Base-by-base conservation (phyloP, 192 early-diverging fungal species). In the Linnemannia zychae region DNA sequence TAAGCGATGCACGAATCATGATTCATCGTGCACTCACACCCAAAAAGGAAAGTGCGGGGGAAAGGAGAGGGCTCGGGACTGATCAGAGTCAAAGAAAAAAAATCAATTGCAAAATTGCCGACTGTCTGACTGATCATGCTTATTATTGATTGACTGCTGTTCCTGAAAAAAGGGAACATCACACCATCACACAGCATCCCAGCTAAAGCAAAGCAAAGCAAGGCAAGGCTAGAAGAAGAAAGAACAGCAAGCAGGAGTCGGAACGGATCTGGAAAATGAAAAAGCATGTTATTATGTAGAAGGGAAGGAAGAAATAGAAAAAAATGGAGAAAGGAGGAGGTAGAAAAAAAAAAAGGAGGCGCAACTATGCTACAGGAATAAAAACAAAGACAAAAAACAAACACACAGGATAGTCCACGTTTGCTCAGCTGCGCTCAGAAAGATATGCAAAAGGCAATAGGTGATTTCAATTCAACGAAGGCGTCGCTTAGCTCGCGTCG, bases 401-500 rank as follows among this genome's bases (percentile, higher is more conserved):
- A 0, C 5, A 38, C 33, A 17, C 67, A 1, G 44, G 13, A 50
- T 18, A 71, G n/a, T 76, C 65, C 17, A 20, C 31, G 4, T 48
- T 24, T 47, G 47, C 38, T 52, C 9, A 31, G 12, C 57, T 63
- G 57, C 24, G 57, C 24, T 28, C 57, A 31, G 24, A 22, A 12
- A 60, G 20, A 0, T 3, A 52, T 52, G 9, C 50, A 22, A 24
- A 15, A 28, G 4, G 11, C 24, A 60, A 63, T 31, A 31, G 22
- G 17, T 15, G 16, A 5, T 0, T 7, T 67, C 66, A 7, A 24
- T 15, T 78, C 38, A 78, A 24, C 77, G 76, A 63, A 69, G 71
- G 20, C 82, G 82, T 50, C 82, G 76, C 77, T 84, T 84, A 24
- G 82, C 66, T 46, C 82, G 76, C 28, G 82, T 84, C 28, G 37